Base-by-base conservation (phyloP, 2,329 filamentous ascomycete genomes). In the Sclerotinia glacialis region DNA sequence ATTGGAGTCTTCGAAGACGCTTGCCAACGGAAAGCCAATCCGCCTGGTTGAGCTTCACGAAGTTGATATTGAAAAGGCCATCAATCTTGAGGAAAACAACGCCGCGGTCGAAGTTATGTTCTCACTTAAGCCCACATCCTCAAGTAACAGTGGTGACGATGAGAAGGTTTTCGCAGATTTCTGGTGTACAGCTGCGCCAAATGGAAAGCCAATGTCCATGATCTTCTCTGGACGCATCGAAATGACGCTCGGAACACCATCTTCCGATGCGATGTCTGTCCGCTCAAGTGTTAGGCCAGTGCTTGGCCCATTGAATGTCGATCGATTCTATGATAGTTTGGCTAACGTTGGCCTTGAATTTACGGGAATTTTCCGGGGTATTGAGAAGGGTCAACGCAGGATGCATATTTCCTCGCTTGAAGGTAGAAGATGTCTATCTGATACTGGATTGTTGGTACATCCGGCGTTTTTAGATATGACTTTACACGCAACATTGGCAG, bases 401-500 rank as follows among this genome's bases (percentile, higher is more conserved):
- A 53, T 68, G n/a, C 46, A 65, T 14, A 28, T 42, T 3, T 67
- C 71, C 42, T 53, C 63, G n/a, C 53, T 60, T 37, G 67, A 55
- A 49, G 23, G 54, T 56, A 21, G 37, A 50, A 1, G 52, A 61
- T 14, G 31, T 37, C 0, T 58, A 44, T 40, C 26, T 40, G 42
- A 65, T 59, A 46, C 40, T 37, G 42, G 28, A 46, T 46, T 69
- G 8, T 37, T 70, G 46, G 79, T 87, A 28, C 85, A 87, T 68
- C 85, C 85, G 0, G 80, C 83, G 2, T 84, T 83, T 0, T 76
- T 87, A 16, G 85, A 87, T 68, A 76, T 80, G 3, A 82, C 86
- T 74, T 80, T 87, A 31, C 85, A 87, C 65, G 79, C 79, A 0
- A 79, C 80, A 0, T 77, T 86, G 11, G 56, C 69, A 6, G 72